Evolutionary conservation across 164 flowering plant genomes (phyloP), one percentile per base, ranked within the genome.

Genomic region (Amborella trichopoda): DNA sequence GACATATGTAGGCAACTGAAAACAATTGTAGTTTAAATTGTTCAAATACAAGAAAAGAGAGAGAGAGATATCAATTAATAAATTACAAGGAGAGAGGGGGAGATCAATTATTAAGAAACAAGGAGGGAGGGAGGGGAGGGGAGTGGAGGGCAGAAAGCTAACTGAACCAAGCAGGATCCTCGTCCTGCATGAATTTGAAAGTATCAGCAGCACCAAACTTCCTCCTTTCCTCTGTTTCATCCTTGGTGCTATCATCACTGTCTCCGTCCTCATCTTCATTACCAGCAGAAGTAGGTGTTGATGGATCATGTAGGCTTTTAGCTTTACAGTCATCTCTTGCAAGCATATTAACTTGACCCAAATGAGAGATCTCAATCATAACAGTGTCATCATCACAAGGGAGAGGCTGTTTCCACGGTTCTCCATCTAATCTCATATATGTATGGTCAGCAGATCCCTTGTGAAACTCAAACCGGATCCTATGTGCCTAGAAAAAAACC

Each of bases 151-250:
- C 27, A 25, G 41, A 30, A 21, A 41, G 25, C 63, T 48, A 89
- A 65, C 81, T 81, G 33, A 90, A 65, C 46, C 59, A 79, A 55
- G 88, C 54, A 45, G 78, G 64, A 50, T 84, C 95, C 57, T 77
- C 64, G 13, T 64, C 83, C 10, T 80, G 82, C 1, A 90, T 93
- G 38, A 84, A 41, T 60, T 28, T 80, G 65, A 91, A 87, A 4
- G 96, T 84, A 27, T 77, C 86, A 14, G 99, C 95, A 0, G 99
- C 96, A 1, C 99, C 99, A 47, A 93, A 85, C 55, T 88, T 93
- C 63, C 77, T 82, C 65, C 65, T 52, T 23, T 67, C 77, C 26
- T 75, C 80, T 17, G 19, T 23, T 4, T 66, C 62, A 23, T 65
- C 64, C 0, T 23, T 52, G 6, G 66, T 70, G 25, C 49, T 51